Conservation (phyloP, 768 basidiomycete genomes). For the Imleria badia region DNA sequence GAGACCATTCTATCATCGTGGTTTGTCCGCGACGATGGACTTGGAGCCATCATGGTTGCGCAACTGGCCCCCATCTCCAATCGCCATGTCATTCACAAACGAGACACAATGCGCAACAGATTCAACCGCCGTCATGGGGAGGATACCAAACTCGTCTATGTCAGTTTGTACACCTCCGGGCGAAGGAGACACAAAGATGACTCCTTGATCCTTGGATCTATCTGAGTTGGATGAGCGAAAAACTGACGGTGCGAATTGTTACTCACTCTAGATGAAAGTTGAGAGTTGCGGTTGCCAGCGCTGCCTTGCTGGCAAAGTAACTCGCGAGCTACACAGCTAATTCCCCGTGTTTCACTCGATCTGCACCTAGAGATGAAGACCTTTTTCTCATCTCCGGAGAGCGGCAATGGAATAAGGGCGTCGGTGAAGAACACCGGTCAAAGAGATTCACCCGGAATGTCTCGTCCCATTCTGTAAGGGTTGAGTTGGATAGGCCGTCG, state of each 20-base stretch:
- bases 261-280: slow-evolving; percentile 6
- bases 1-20: background rate
- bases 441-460: slow-evolving; percentile 5
- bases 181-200: slow-evolving; percentile 5
- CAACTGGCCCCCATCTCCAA: slow-evolving; percentile 2
- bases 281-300: background rate
- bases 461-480: slow-evolving; percentile 2
- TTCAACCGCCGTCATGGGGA: background rate
- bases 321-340: background rate
- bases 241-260: background rate
- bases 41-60: slow-evolving; percentile 3
- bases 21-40: slow-evolving; percentile 3
- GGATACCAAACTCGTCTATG: slow-evolving; percentile 6
- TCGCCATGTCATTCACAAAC: background rate
- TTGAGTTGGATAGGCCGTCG: slow-evolving; percentile 4
- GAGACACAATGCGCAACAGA: slow-evolving; percentile 2
- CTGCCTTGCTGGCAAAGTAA: slow-evolving; percentile 6
- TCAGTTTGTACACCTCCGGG: slow-evolving; percentile 4
- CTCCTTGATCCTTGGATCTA: slow-evolving; percentile 1
- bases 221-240: background rate
- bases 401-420: slow-evolving; percentile 1
- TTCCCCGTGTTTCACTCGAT: background rate
- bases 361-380: slow-evolving; percentile 4
- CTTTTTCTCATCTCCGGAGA: background rate
- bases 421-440: slow-evolving; percentile 6